Evolutionary conservation across 1,284 basidiomycete species (phyloP).

Genomic region (Puccinia triticina): DNA sequence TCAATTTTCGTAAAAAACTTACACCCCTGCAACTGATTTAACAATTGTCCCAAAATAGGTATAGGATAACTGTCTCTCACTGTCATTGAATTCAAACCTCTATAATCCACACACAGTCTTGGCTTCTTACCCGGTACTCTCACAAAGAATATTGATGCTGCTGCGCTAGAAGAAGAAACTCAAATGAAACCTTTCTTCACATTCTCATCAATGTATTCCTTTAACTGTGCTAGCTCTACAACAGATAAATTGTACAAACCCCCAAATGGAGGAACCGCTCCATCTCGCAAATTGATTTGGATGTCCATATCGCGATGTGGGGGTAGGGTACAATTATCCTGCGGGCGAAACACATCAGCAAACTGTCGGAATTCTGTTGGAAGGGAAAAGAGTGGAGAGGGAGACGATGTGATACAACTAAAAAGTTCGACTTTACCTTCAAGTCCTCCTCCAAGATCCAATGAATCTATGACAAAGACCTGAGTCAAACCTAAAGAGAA

Average conservation of each 20-base stretch:
- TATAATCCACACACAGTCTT: background rate
- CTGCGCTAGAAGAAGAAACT: slow-evolving; percentile 12
- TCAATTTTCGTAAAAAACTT: slow-evolving; percentile 13
- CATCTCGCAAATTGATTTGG: background rate
- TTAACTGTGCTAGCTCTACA: background rate
- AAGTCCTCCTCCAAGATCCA: no score
- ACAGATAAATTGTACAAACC: background rate
- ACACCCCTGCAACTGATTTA: background rate
- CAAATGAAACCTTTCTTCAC: slow-evolving; percentile 24
- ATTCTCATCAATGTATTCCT: background rate
- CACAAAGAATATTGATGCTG: slow-evolving; percentile 2
- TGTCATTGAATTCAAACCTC: slow-evolving; percentile 36
- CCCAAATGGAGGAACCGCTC: background rate
- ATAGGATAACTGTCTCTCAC: background rate
- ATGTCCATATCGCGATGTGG: background rate
- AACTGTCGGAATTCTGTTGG: background rate
- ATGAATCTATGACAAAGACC: no score
- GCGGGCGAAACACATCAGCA: background rate
- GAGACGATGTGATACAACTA: no score
- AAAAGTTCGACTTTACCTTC: background rate
- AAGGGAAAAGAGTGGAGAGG: no score
- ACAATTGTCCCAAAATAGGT: background rate
- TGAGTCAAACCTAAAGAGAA: no score
- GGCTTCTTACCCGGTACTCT: background rate
- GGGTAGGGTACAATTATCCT: background rate